Base-by-base conservation (phyloP, 2,329 filamentous ascomycete genomes). In the Diplocarpon rosae region DNA sequence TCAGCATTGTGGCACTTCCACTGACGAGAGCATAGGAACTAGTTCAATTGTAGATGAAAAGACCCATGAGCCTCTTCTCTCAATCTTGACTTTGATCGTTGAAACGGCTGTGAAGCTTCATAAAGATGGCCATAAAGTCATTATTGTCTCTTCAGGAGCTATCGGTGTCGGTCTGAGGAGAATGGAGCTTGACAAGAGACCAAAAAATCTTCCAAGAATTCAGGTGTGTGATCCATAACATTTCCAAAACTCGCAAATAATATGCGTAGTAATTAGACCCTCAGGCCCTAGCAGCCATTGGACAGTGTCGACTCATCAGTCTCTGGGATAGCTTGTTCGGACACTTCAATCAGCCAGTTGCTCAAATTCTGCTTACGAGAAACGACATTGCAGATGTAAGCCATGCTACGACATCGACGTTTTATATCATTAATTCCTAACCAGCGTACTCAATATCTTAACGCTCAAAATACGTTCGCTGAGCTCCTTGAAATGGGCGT, bases 11-110 rank as follows among this genome's bases (percentile, higher is more conserved):
- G 27, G 43, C 39, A 52, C 46, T 24, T 24, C 14, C 24, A 20
- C 42, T 48, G 36, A 48, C 37, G 36, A 31, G 43, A 12, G 16
- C 8, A 35, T 47, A 98, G 92, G 92, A 58, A 96, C 92, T 37
- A 95, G 88, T 65, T 96, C 92, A n/a, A 96, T 98, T 56, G 89
- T 98, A 53, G 87, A 96, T 66, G 92, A 98, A 64, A 84, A 81
- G 62, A 94, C 86, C 16, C 92, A 95, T 66, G 86, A 95, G 61
- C 92, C 92, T 3, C 76, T 95, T 30, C 75, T 98, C 32, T 92
- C 89, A 4, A 94, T 88, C 55, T 71, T 98, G 45, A 89, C 85
- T 49, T 71, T 90, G 48, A 95, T 98, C 53, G 92, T 96, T 52
- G 88, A 96, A 67, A 96, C 92, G 15, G 88, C 87, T 12, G 83